Conservation (phyloP, 306 rosid species). For the Vigna mungo region DNA sequence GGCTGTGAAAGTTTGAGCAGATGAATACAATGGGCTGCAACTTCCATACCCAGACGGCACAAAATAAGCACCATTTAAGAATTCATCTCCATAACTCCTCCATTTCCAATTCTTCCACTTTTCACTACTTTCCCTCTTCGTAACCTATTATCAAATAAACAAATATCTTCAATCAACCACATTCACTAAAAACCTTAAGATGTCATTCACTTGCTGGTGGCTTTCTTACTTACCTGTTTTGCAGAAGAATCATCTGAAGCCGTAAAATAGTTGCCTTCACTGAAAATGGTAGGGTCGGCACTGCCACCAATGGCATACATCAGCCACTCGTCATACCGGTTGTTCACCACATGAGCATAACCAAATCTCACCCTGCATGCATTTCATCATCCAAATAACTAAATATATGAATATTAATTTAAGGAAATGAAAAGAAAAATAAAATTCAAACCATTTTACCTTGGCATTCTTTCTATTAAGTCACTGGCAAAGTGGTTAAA, state of each 20-base stretch:
- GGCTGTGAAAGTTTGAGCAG: slow-evolving; percentile 58
- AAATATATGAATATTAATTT: background rate
- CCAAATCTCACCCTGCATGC: slow-evolving; percentile 78
- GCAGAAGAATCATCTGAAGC: slow-evolving; percentile 53
- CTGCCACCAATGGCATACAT: slow-evolving; percentile 96
- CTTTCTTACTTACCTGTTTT: slow-evolving; percentile 58
- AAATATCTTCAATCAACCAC: no score
- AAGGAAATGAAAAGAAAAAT: background rate
- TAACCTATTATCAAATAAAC: slow-evolving; percentile 71
- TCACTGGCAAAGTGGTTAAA: slow-evolving; percentile 50
- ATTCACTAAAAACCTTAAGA: no score
- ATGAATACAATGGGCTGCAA: slow-evolving; percentile 64
- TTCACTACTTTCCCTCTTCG: slow-evolving; percentile 64
- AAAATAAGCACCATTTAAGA: slow-evolving; percentile 82
- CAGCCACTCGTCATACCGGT: slow-evolving; percentile 72
- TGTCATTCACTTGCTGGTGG: background rate
- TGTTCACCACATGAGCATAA: slow-evolving; percentile 89
- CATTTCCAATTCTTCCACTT: slow-evolving; percentile 86
- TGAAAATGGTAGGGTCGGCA: slow-evolving; percentile 83
- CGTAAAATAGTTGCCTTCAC: slow-evolving; percentile 75
- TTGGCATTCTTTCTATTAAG: slow-evolving; percentile 77
- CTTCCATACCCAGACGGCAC: slow-evolving; percentile 90
- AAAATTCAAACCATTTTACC: slow-evolving; percentile 44
- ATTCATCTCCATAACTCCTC: slow-evolving; percentile 69
- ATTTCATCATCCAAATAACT: slow-evolving; percentile 5